These are phyloP conservation scores for Ochromonadaceae sp. DNA, from an alignment of 352 stramenopile species.

Conservation along the genomic window DNA sequence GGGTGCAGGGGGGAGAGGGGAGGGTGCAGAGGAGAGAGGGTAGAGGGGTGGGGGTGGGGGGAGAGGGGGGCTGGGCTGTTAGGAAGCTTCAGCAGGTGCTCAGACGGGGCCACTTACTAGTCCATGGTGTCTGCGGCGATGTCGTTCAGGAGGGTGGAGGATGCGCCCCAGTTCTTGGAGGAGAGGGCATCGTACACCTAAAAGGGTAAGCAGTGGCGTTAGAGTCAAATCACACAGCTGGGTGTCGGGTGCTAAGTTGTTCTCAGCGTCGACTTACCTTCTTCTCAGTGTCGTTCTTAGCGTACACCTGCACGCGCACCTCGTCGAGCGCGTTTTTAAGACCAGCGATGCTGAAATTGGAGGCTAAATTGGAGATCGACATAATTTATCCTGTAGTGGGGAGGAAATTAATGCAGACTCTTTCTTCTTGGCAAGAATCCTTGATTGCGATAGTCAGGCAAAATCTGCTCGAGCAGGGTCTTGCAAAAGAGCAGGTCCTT, in stretches of 20 bases:
- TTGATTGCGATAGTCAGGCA: too few species aligned
- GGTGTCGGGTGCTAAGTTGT: too few species aligned
- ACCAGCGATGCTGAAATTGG: slow-evolving; percentile 12
- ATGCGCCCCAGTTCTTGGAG: slow-evolving; percentile 98
- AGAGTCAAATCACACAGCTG: too few species aligned
- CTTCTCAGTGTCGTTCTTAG: slow-evolving; percentile 38
- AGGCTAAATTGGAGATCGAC: not conserved
- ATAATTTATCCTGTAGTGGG: too few species aligned
- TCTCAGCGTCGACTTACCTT: slow-evolving; percentile 7
- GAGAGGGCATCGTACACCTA: slow-evolving; percentile 80
- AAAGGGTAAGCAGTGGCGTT: too few species aligned
- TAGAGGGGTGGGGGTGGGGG: not conserved
- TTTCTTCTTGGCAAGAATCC: too few species aligned
- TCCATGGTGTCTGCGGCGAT: slow-evolving; percentile 93
- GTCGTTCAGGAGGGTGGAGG: slow-evolving; percentile 90
- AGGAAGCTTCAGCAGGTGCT: not conserved
- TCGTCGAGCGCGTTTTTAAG: slow-evolving; percentile 24
- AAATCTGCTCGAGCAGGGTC: too few species aligned
- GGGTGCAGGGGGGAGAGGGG: slow-evolving; percentile 1
- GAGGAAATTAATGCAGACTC: too few species aligned
- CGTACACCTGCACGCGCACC: slow-evolving; percentile 20
- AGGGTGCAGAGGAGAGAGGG: not conserved
- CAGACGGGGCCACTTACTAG: slow-evolving; percentile 35
- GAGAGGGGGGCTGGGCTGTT: not conserved
- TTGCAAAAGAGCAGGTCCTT: too few species aligned